Evolutionary conservation across 176 grass and related monocot species (phyloP).

Genomic region (Zizania latifolia): DNA sequence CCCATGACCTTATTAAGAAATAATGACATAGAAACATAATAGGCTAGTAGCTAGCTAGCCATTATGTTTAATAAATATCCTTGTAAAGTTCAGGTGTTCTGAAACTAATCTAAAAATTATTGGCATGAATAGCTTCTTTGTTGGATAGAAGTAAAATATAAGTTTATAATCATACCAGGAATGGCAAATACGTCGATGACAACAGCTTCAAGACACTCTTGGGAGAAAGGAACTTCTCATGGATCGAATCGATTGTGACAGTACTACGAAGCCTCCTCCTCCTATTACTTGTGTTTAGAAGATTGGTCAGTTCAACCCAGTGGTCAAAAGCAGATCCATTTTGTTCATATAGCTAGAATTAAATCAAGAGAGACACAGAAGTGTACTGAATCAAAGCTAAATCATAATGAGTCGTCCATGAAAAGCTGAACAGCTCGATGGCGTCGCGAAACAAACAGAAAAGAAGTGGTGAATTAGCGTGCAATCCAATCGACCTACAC

Average conservation of each 20-base stretch:
- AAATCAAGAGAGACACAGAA: too few relatives aligned
- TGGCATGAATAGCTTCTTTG: background rate
- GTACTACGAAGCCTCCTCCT: slow-evolving; percentile 60
- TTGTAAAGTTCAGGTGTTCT: background rate
- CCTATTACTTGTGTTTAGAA: slow-evolving; percentile 52
- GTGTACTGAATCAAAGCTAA: background rate
- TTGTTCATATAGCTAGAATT: background rate
- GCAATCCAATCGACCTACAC: background rate
- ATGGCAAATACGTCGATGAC: slow-evolving; percentile 67
- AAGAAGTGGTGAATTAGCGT: background rate
- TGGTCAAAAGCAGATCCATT: background rate
- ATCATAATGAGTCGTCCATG: background rate
- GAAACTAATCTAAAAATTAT: background rate
- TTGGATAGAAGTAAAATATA: background rate
- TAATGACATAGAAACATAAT: background rate
- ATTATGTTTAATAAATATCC: background rate
- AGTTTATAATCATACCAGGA: slow-evolving; percentile 46
- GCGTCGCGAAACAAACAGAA: background rate
- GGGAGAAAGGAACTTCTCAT: slow-evolving; percentile 83
- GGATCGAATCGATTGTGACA: slow-evolving; percentile 69
- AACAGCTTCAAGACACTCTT: slow-evolving; percentile 72
- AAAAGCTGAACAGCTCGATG: background rate
- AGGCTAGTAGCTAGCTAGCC: background rate
- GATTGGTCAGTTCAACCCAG: slow-evolving; percentile 49
- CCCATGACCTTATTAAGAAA: background rate